Conservation (phyloP, 2,329 filamentous ascomycete species). For the Colletotrichum ledebouriae region DNA sequence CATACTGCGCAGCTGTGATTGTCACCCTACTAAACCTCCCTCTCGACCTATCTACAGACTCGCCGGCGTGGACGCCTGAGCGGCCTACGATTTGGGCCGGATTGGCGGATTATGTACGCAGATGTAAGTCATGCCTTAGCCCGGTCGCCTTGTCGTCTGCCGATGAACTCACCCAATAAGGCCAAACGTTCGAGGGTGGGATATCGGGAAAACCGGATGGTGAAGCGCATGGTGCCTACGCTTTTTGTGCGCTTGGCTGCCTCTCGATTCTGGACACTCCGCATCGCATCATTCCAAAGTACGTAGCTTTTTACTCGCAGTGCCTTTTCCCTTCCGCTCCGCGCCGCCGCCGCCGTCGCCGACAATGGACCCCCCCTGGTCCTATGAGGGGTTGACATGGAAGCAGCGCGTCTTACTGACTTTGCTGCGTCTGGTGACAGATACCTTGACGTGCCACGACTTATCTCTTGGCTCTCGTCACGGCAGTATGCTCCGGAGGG, state of each 20-base stretch:
- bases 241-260: constrained; percentile 92
- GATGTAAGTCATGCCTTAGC: constrained; percentile 70
- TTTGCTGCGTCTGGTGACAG: constrained; percentile 56
- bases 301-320: constrained; percentile 51
- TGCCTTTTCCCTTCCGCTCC: constrained; percentile 2
- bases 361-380: constrained; percentile 22
- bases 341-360: background rate
- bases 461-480: constrained; percentile 90
- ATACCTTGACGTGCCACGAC: constrained; percentile 80
- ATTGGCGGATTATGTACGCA: constrained; percentile 83
- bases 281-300: constrained; percentile 79
- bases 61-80: constrained; percentile 74
- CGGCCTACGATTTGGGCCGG: constrained; percentile 76
- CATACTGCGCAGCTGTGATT: constrained; percentile 90
- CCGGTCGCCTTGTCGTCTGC: constrained; percentile 22
- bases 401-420: constrained; percentile 49
- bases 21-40: constrained; percentile 88
- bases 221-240: constrained; percentile 96
- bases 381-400: constrained; percentile 55
- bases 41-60: constrained; percentile 79
- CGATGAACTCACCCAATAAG: constrained; percentile 55
- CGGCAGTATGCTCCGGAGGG: constrained; percentile 93
- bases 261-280: constrained; percentile 88
- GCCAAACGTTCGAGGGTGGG: constrained; percentile 95
- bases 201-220: constrained; percentile 87